A percentile compares a stretch with the other conserved stretches of the same genome.
phyloP scores from a whole-genome alignment of 805 yeast genomes.

The Sugiyamaella smithiae region DNA sequence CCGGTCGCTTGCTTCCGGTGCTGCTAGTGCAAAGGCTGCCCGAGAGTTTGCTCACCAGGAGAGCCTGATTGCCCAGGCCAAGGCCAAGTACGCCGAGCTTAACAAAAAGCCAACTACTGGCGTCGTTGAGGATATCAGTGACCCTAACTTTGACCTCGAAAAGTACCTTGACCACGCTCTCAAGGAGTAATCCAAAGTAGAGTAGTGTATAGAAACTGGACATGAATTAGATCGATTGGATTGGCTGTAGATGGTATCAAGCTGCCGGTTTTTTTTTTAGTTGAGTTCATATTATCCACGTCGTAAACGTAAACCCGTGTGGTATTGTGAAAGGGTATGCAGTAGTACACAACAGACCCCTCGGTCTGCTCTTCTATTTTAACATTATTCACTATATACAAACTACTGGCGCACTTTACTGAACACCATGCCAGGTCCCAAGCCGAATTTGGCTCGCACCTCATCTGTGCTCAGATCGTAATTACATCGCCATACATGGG shows the following conservation, averaged over 20 bases:
- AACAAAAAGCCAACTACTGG: slow-evolving; percentile 37
- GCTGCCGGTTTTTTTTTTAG: too few relatives aligned
- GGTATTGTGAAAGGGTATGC: too few relatives aligned
- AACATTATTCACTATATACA: slow-evolving; percentile 15
- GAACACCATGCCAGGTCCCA: slow-evolving; percentile 71
- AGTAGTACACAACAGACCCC: too few relatives aligned
- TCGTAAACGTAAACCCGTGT: too few relatives aligned
- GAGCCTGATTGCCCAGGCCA: slow-evolving; percentile 82
- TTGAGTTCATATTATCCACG: too few relatives aligned
- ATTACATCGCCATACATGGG: slow-evolving; percentile 82
- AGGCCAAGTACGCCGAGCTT: slow-evolving; percentile 77
- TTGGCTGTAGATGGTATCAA: too few relatives aligned
- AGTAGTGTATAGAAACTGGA: background rate
- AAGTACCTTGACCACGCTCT: slow-evolving; percentile 32
- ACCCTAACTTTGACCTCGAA: slow-evolving; percentile 84
- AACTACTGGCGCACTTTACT: slow-evolving; percentile 15
- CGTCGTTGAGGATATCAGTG: slow-evolving; percentile 66
- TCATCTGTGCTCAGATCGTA: slow-evolving; percentile 73
- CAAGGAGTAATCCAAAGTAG: slow-evolving; percentile 16
- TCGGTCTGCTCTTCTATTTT: too few relatives aligned
- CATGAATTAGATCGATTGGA: too few relatives aligned
- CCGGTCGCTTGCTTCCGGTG: slow-evolving; percentile 58
- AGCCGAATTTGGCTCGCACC: slow-evolving; percentile 70
- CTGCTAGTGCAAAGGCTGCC: slow-evolving; percentile 54
- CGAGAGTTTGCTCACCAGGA: slow-evolving; percentile 61